Base-by-base conservation (phyloP, 192 early-diverging fungal genomes). In the Backusella westeae region DNA sequence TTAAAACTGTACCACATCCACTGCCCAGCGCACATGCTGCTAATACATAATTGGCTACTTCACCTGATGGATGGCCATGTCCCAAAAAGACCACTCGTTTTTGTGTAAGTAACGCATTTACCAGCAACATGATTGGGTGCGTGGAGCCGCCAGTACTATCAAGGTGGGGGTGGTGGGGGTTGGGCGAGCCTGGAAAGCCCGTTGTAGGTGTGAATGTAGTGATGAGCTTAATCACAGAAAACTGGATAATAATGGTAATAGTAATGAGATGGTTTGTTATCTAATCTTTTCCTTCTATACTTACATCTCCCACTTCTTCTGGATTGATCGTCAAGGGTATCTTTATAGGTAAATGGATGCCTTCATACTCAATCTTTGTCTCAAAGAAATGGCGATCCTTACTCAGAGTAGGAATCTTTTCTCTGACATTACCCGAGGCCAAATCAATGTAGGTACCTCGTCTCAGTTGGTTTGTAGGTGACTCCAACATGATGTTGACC, bases 1-100 rank as follows among this genome's bases (percentile, higher is more conserved):
- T 87, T 68, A 97, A 73, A 12, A 97, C 89, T 42, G 89, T 90
- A 29, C 95, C 96, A 71, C 95, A 93, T n/a, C 94, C 95, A 80
- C 94, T 94, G 36, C 93, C 96, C 67, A 97, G 80, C 8, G 96
- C 92, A 75, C 93, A 94, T 1, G 95, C 95, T 0, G 97, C 93
- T 56, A 97, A 84, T 5, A 97, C 97, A 78, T 92, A 97, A 81
- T 95, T 94, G 34, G 94, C 93, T 6, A 98, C 94, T 78, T 98
- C 97, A 52, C 94, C 94, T 19, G 93, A 92, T 1, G 95, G 96
- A 72, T 92, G 92, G n/a, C 92, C 91, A 75, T 96, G 88, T 15
- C 97, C 97, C 67, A 98, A 78, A 80, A 98, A 97, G 39, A 98
- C 88, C 15, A 98, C 86, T 42, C 95, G 85, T 84, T 98, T 98